A percentile compares a stretch with the other conserved stretches of the same genome.
Conservation (phyloP, 83 land plant genomes). For the Picea engelmannii region DNA sequence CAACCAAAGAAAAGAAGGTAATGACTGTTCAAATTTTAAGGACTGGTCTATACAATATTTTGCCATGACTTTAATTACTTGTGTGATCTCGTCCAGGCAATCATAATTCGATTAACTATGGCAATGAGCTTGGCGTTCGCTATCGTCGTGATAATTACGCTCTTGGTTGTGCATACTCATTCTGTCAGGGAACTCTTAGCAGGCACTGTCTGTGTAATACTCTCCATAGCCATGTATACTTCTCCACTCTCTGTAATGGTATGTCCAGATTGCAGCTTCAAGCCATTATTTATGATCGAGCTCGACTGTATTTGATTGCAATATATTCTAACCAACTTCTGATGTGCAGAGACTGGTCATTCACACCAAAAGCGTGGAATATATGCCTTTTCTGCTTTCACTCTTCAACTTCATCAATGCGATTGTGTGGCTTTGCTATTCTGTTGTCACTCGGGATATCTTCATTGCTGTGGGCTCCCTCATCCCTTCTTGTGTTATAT, state of each 20-base stretch:
- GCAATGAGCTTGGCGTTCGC: background rate
- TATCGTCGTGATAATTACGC: background rate
- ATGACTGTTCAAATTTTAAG: no score
- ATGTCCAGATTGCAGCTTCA: background rate
- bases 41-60: no score
- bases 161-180: background rate
- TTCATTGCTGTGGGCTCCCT: slow-evolving; percentile 30
- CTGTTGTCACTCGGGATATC: slow-evolving; percentile 28
- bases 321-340: no score
- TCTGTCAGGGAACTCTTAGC: background rate
- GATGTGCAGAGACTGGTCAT: slow-evolving; percentile 33
- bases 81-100: no score
- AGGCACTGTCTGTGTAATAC: background rate
- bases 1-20: slow-evolving; percentile 15
- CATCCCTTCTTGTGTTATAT: no score
- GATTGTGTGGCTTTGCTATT: slow-evolving; percentile 36
- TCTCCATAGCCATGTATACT: slow-evolving; percentile 13
- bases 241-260: slow-evolving; percentile 6
- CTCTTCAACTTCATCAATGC: slow-evolving; percentile 35
- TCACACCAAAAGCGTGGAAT: slow-evolving; percentile 31
- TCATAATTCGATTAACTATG: background rate
- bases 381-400: slow-evolving; percentile 45
- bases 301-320: no score
- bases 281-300: no score
- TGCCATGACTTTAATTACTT: no score